Base-by-base conservation (phyloP, 148 eudicot genomes). In the Cornus suecica region DNA sequence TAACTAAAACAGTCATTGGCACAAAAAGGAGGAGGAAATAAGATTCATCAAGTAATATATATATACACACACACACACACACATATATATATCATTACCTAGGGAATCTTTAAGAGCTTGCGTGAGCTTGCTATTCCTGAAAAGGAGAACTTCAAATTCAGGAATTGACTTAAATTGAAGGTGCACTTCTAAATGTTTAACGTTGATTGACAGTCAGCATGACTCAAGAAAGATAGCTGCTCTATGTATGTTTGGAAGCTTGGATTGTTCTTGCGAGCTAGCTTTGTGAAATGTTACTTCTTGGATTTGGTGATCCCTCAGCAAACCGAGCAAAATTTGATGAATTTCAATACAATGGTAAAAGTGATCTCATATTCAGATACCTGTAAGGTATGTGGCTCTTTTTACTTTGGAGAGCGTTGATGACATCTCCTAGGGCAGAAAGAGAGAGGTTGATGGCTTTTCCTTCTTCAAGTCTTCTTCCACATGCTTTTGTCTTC, bases 61-160 rank as follows among this genome's bases (percentile, higher is more conserved):
- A 30, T 7, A 69, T 16, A 70, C 5, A 32, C 5, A 32, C 5
- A 32, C 5, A 32, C 41, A 68, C 25, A 30, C 2, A 69, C 8
- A 70, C 5, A 32, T 32, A 32, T 69, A 69, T 48, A 31, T 8
- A 69, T 8, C 48, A 5, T 78, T 78, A 78, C 81, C 81, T 78
- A 78, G 66, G 56, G 81, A 78, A 72, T 78, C 81, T 66, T 78
- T 72, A 25, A 78, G 81, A 66, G 73, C 77, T 66, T 78, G 81
- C n/a, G 81, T 78, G 72, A 78, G 72, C 76, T 78, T 78, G 77
- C 81, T 78, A 32, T 78, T 78, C 81, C 77, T 78, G 81, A 60
- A 48, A 48, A 18, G 63, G 26, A 45, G 63, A 61, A 77, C 0
- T 62, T 69, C 26, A 24, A 24, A n/a, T 77, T 29, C 32, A 48